These are phyloP conservation scores for Phalaenopsis hybrid DNA, from an alignment of 116 monocot genomes.

Conservation along the genomic window DNA sequence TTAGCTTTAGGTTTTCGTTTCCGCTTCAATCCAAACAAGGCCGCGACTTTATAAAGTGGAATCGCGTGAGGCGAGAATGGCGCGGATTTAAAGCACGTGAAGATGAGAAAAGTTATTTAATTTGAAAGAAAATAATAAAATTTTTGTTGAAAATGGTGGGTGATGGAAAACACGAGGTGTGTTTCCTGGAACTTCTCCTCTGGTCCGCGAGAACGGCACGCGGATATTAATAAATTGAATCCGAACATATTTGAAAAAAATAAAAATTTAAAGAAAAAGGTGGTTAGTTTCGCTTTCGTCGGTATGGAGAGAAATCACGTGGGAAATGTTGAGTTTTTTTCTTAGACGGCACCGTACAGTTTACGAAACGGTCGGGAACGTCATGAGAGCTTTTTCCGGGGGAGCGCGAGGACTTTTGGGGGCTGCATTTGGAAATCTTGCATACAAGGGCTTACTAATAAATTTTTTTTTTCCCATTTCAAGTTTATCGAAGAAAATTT, in stretches of 20 bases:
- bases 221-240: background rate
- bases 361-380: background rate
- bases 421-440: no score
- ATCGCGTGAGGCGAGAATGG: background rate
- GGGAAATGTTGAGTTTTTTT: background rate
- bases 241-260: background rate
- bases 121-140: background rate
- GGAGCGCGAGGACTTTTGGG: background rate
- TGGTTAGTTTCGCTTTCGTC: background rate
- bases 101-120: background rate
- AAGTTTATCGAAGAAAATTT: no score
- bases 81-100: constrained; percentile 8
- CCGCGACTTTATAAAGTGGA: background rate
- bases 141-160: background rate
- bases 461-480: no score
- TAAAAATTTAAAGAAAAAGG: background rate
- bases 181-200: background rate
- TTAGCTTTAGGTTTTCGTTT: background rate
- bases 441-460: no score
- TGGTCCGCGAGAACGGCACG: background rate
- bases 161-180: background rate
- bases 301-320: background rate
- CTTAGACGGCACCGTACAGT: background rate
- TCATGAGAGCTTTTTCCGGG: background rate
- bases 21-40: background rate